Conservation (phyloP, 441 rosid genomes). For the Corymbia citriodora region DNA sequence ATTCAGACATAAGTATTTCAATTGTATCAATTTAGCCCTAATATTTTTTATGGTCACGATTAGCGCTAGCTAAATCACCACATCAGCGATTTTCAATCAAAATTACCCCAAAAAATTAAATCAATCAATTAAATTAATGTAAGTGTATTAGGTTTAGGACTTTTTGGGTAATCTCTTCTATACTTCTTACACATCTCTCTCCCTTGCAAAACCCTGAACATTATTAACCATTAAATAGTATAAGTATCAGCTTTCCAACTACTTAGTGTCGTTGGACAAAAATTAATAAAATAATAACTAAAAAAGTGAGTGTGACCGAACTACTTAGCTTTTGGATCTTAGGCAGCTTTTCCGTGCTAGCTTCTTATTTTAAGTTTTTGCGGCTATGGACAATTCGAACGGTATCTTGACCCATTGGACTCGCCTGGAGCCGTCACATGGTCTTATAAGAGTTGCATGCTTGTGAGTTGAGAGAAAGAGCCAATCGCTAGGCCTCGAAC, state of each 20-base stretch:
- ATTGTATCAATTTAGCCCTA: too few species aligned
- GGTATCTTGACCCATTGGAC: not conserved
- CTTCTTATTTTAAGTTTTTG: not conserved
- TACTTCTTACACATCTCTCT: not conserved
- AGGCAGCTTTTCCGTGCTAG: not conserved
- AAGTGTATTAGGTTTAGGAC: too few species aligned
- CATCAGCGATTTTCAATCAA: too few species aligned
- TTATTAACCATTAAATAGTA: not conserved
- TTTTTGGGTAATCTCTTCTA: not conserved
- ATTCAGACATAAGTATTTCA: too few species aligned
- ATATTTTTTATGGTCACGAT: too few species aligned
- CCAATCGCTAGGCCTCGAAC: not conserved
- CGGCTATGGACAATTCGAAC: not conserved
- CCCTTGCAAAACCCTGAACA: not conserved
- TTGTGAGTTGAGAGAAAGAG: not conserved
- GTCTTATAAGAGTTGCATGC: not conserved
- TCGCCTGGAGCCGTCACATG: not conserved
- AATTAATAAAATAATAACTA: not conserved
- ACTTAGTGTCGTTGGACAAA: not conserved
- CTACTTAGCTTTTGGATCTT: not conserved
- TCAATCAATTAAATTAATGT: not conserved
- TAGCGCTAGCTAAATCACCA: fast-evolving
- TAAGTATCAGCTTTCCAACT: not conserved
- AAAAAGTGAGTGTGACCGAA: not conserved
- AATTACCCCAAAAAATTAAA: fast-evolving